A percentile compares a stretch with the other conserved stretches of the same genome.
Conservation (phyloP, 371 early-diverging fungal genomes). For the Syncephalastrum sp. region DNA sequence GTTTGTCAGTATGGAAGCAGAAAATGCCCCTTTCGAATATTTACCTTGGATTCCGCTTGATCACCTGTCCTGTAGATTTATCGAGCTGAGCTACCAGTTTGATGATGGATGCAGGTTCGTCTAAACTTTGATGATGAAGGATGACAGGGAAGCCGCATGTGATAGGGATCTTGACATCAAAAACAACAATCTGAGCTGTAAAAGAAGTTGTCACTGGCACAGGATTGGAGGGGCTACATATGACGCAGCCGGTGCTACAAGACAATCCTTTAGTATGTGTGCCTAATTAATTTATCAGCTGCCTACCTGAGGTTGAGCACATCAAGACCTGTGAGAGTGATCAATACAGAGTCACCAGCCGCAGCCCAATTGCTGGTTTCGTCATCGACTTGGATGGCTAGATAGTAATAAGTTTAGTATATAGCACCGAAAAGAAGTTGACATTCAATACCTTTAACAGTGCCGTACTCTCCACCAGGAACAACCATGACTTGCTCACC, state of each 20-base stretch:
- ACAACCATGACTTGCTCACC: conserved; percentile 82
- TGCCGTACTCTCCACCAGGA: conserved; percentile 77
- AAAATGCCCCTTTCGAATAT: background rate
- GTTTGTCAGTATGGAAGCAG: background rate
- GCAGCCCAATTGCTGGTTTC: conserved; percentile 82
- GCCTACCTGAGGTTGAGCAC: conserved; percentile 72
- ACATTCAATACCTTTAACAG: conserved; percentile 66
- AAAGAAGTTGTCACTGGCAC: conserved; percentile 76
- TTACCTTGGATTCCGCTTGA: conserved; percentile 81
- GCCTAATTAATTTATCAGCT: background rate
- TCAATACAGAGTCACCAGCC: conserved; percentile 87
- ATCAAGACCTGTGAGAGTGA: conserved; percentile 80
- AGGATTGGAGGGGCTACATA: conserved; percentile 67
- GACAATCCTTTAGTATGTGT: background rate
- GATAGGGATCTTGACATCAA: conserved; percentile 86
- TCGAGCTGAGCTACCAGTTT: conserved; percentile 73
- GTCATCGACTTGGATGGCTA: conserved; percentile 74
- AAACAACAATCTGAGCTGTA: conserved; percentile 86
- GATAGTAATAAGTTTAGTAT: background rate
- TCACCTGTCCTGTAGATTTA: conserved; percentile 81
- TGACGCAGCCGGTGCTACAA: conserved; percentile 70
- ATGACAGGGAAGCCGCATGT: conserved; percentile 89
- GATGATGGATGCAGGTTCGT: conserved; percentile 75
- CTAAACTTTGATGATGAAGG: conserved; percentile 79
- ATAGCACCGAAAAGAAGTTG: background rate